Evolutionary conservation across 2,329 filamentous ascomycete genomes (phyloP).

Genomic region (Clonostachys rosea): DNA sequence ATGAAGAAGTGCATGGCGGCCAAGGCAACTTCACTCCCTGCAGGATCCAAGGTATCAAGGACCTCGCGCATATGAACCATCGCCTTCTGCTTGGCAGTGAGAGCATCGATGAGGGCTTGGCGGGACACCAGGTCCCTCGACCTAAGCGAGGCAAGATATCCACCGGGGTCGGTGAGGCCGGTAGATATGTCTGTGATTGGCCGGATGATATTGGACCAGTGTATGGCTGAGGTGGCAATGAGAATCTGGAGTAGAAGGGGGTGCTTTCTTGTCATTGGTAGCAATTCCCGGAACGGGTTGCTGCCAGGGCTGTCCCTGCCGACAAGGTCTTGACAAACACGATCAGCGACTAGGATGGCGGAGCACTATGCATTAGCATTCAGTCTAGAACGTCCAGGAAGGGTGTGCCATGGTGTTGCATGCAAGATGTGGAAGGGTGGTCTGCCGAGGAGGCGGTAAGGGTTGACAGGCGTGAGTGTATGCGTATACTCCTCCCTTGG

Average conservation of each 20-base stretch:
- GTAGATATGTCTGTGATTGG: conserved; percentile 21
- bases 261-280: conserved; percentile 38
- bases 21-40: conserved; percentile 38
- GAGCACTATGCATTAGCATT: conserved; percentile 13
- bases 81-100: conserved; percentile 40
- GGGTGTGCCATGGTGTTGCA: too few species aligned
- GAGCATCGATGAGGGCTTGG: conserved; percentile 37
- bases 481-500: too few species aligned
- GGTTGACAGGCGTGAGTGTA: too few species aligned
- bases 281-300: conserved; percentile 44
- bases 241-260: conserved; percentile 42
- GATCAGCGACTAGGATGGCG: conserved; percentile 28
- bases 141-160: conserved; percentile 26
- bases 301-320: conserved; percentile 36
- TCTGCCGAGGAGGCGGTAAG: too few species aligned
- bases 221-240: conserved; percentile 42
- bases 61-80: conserved; percentile 34
- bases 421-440: too few species aligned
- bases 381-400: not conserved
- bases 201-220: conserved; percentile 38
- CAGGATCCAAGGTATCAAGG: conserved; percentile 29
- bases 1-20: conserved; percentile 46
- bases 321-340: conserved; percentile 50
- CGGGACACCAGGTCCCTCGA: conserved; percentile 29
- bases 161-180: conserved; percentile 24